Conservation (phyloP, 2,329 filamentous ascomycete species). For the Colletotrichum cereale region DNA sequence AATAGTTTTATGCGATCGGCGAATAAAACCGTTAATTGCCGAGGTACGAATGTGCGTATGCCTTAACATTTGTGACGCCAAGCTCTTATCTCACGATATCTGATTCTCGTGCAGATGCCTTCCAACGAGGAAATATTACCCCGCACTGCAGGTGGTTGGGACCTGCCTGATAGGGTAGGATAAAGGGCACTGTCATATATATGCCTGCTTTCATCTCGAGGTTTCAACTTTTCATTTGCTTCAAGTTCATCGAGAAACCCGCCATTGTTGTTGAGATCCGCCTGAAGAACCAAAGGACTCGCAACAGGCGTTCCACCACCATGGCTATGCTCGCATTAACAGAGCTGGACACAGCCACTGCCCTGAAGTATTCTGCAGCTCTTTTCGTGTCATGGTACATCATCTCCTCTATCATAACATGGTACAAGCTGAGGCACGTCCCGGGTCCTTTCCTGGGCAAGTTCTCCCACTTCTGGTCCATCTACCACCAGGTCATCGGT, state of each 20-base stretch:
- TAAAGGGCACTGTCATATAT: neutral
- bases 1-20: too few relatives aligned
- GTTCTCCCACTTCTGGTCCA: constrained; percentile 8
- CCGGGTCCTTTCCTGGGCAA: constrained; percentile 4
- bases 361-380: neutral
- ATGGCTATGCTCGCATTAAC: neutral
- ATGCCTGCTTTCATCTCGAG: neutral
- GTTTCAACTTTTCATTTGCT: neutral
- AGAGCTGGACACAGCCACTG: neutral
- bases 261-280: neutral
- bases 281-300: neutral
- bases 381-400: constrained; percentile 35
- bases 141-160: neutral
- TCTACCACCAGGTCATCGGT: constrained; percentile 4
- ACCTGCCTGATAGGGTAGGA: neutral
- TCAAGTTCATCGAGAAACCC: neutral
- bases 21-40: too few relatives aligned
- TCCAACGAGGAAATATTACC: constrained; percentile 1
- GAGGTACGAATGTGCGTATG: too few relatives aligned
- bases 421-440: neutral
- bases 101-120: too few relatives aligned
- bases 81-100: too few relatives aligned
- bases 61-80: too few relatives aligned
- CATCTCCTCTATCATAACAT: constrained; percentile 41
- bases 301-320: neutral